Evolutionary conservation across 2,329 filamentous ascomycete genomes (phyloP), one percentile per base, ranked within the genome.

Genomic region (Orbilia javanica): DNA sequence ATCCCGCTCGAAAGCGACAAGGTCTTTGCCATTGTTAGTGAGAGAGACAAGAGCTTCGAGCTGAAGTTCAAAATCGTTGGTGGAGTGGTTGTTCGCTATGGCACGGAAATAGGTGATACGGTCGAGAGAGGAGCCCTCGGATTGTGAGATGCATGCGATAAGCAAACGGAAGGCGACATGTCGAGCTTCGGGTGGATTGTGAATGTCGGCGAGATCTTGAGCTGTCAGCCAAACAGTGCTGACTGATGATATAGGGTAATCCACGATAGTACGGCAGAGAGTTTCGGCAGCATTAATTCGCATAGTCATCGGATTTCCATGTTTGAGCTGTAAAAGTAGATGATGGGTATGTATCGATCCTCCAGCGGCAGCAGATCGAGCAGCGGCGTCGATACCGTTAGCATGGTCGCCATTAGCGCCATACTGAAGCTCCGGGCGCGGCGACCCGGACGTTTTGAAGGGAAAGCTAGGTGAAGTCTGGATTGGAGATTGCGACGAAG

Each of bases 1-100:
- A 29, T 91, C 88, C 82, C 91, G 91, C 80, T 91, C 89, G 80
- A 92, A 92, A 0, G 90, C 90, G 5, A 89, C 86, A 7, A 92
- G 84, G 78, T 90, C 86, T 62, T 89, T 89, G 25, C 90, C 90
- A 68, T 87, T 85, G 44, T 87, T 88, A 1, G 89, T 90, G 69
- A 92, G 84, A 67, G 90, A 88, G 31, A 88, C 86, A 20, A 92
- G 85, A 15, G 90, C 88, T 31, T 86, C 86, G n/a, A 92, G 87
- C 82, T 91, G 90, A 4, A 91, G 84, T 81, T 90, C 87, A 79
- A 91, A 91, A 82, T 92, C 90, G 42, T 91, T 88, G 0, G 87
- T 85, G 78, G 88, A 86, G 29, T 87, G 87, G 8, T 86, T 84
- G 5, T 86, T 86, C 11, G 89, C 88, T 36, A 92, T 84, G 0